Conservation (phyloP, 73 alveolate genomes). For the Symbiodinium natans region DNA sequence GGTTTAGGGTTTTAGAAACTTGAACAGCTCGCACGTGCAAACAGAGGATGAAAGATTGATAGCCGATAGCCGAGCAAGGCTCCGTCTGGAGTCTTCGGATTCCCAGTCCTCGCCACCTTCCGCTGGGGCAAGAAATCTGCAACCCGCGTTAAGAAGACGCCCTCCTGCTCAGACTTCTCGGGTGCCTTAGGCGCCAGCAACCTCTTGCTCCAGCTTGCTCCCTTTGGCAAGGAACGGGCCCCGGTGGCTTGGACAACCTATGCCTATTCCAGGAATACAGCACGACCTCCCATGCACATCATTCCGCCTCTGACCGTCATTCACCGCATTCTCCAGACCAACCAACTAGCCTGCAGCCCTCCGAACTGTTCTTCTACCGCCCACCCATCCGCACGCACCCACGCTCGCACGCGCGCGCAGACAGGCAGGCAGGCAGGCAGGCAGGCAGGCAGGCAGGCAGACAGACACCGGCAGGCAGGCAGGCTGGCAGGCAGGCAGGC, state of each 20-base stretch:
- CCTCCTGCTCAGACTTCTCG: neutral
- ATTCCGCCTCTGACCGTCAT: neutral
- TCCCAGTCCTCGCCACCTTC: constrained; percentile 1
- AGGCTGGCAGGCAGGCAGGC: too few species aligned
- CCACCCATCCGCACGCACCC: neutral
- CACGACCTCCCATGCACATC: neutral
- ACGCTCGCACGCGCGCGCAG: too few species aligned
- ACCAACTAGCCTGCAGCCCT: neutral
- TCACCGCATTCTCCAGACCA: neutral
- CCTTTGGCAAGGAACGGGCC: neutral
- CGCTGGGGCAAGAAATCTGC: constrained; percentile 19
- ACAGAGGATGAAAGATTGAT: neutral
- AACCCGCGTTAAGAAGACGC: neutral
- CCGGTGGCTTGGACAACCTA: neutral
- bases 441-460: too few species aligned
- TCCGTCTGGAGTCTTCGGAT: constrained; percentile 3
- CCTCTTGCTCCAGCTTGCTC: neutral
- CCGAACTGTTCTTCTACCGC: neutral
- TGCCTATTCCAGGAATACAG: neutral
- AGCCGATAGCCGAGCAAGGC: neutral
- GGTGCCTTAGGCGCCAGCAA: neutral
- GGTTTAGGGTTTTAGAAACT: too few species aligned
- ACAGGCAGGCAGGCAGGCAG: too few species aligned
- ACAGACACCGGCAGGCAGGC: too few species aligned
- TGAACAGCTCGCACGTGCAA: neutral